Conservation (phyloP, 2,329 filamentous ascomycete genomes). For the Talaromyces sp. region DNA sequence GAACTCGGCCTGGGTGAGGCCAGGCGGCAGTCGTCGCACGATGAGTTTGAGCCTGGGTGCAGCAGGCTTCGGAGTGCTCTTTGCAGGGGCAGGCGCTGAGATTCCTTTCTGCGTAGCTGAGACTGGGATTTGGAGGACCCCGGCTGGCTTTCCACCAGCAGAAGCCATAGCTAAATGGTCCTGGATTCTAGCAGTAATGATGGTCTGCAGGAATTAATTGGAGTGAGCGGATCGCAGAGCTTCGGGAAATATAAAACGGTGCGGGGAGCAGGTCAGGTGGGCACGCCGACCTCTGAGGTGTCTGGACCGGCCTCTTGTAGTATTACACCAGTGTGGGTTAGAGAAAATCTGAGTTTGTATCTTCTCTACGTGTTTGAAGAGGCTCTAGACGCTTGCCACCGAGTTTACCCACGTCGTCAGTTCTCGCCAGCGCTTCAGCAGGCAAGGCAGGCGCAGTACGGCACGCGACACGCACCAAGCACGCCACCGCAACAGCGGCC, state of each 20-base stretch:
- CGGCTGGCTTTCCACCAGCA: constrained; percentile 38
- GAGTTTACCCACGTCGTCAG: neutral
- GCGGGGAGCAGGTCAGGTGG: neutral
- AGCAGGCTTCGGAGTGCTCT: constrained; percentile 40
- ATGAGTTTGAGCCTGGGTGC: constrained; percentile 74
- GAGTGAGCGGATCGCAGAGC: neutral
- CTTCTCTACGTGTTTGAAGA: neutral
- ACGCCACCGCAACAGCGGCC: constrained; percentile 7
- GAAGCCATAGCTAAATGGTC: constrained; percentile 8
- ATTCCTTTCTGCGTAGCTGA: constrained; percentile 39
- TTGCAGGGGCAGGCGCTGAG: constrained; percentile 36
- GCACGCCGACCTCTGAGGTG: neutral
- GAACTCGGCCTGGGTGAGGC: constrained; percentile 76
- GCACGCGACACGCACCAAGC: constrained; percentile 13
- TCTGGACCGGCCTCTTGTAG: neutral
- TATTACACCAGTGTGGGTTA: neutral
- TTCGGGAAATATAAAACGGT: neutral
- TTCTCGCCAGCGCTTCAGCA: neutral
- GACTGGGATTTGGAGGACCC: constrained; percentile 48
- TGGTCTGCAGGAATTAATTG: neutral
- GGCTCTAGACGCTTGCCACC: neutral
- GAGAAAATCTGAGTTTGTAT: neutral
- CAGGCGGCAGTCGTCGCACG: constrained; percentile 78
- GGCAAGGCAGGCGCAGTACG: constrained; percentile 8
- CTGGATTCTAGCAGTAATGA: neutral